Evolutionary conservation across 2,329 filamentous ascomycete genomes (phyloP).

Genomic region (Colletotrichum sansevieriae): DNA sequence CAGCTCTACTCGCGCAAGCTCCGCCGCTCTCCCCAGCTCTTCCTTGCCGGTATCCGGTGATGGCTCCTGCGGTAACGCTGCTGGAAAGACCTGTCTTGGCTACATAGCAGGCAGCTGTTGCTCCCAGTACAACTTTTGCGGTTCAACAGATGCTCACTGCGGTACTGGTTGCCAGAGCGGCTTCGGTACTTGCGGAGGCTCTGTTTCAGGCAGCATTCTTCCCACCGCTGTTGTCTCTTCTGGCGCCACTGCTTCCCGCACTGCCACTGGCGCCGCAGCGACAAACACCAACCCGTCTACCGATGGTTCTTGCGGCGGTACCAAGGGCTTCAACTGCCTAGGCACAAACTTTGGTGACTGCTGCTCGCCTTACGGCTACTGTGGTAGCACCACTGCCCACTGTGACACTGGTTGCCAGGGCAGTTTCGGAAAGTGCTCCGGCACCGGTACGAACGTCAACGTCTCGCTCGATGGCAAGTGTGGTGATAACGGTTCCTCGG

Average conservation of each 20-base stretch:
- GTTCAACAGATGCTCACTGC: conserved; percentile 51
- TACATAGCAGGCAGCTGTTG: conserved; percentile 42
- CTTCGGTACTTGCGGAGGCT: conserved; percentile 44
- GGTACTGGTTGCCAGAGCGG: conserved; percentile 48
- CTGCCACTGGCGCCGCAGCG: conserved; percentile 13
- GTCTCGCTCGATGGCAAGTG: conserved; percentile 38
- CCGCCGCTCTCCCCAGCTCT: not conserved
- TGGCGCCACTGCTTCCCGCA: not conserved
- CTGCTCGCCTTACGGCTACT: conserved; percentile 43
- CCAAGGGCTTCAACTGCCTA: conserved; percentile 30
- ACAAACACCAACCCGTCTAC: conserved; percentile 33
- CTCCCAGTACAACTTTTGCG: conserved; percentile 50
- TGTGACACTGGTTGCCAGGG: conserved; percentile 43
- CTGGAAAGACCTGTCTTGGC: conserved; percentile 16
- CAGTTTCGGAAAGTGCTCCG: conserved; percentile 40
- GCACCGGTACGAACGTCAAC: conserved; percentile 1
- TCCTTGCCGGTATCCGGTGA: not conserved
- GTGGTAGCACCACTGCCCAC: conserved; percentile 40
- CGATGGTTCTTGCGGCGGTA: conserved; percentile 32
- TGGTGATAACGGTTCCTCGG: not conserved
- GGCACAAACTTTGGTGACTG: conserved; percentile 41
- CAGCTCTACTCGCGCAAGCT: not conserved
- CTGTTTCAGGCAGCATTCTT: not conserved
- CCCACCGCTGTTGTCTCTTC: not conserved
- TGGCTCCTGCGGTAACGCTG: conserved; percentile 12